Percentiles rank a stretch among this genome's conserved stretches.
Evolutionary conservation across 495 filamentous ascomycete species (phyloP).

Genomic region (Talaromyces nanjingensis): DNA sequence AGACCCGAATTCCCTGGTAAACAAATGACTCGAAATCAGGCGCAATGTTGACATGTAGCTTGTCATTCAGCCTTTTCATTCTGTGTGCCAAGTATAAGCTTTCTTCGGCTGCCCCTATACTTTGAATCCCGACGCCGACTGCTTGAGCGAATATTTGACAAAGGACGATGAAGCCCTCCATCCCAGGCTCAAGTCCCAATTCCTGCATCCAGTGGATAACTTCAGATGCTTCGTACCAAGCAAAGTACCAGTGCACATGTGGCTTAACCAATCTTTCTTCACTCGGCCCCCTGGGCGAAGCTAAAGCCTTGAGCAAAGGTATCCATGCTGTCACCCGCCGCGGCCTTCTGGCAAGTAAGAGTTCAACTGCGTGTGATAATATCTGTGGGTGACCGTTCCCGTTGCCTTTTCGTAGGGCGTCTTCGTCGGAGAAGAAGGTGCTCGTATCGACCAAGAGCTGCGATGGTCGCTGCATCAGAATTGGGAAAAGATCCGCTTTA

Average conservation of each 20-base stretch:
- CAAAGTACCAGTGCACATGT: slow-evolving; percentile 25
- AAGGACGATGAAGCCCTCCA: slow-evolving; percentile 37
- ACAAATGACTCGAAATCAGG: slow-evolving; percentile 24
- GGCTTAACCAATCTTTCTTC: slow-evolving; percentile 13
- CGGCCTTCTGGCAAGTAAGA: slow-evolving; percentile 27
- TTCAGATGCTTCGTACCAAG: slow-evolving; percentile 35
- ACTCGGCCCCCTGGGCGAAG: slow-evolving; percentile 15
- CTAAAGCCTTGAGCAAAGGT: slow-evolving; percentile 25
- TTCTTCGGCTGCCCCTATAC: slow-evolving; percentile 20
- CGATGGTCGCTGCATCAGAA: slow-evolving; percentile 13
- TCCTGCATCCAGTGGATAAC: slow-evolving; percentile 32
- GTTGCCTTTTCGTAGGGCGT: slow-evolving; percentile 6
- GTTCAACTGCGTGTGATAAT: slow-evolving; percentile 36
- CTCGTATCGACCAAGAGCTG: slow-evolving; percentile 7
- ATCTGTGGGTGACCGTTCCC: slow-evolving; percentile 19
- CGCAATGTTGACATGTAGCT: slow-evolving; percentile 4
- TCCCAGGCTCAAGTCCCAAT: slow-evolving; percentile 29
- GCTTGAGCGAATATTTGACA: slow-evolving; percentile 39
- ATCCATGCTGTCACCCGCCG: slow-evolving; percentile 34
- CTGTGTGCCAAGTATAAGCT: slow-evolving; percentile 16
- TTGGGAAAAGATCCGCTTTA: slow-evolving; percentile 25
- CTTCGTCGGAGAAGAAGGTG: slow-evolving; percentile 18
- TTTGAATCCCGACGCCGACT: slow-evolving; percentile 23
- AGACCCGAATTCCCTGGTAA: slow-evolving; percentile 20
- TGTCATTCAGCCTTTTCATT: slow-evolving; percentile 9